Evolutionary conservation across 176 grass and related monocot species (phyloP).

Genomic region (Carex kokanica): DNA sequence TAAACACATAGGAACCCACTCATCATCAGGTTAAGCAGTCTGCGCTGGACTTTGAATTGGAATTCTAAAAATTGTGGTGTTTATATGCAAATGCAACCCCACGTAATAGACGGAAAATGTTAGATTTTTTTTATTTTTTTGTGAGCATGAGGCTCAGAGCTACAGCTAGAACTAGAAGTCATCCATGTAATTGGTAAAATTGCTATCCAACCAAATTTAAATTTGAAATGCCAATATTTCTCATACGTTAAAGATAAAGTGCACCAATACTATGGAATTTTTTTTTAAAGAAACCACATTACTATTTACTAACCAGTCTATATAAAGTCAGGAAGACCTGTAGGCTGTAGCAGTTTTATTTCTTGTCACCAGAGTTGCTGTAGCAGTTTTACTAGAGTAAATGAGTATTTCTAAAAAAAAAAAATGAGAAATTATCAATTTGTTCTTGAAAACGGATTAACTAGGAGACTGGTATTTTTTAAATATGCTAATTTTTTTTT

Average conservation of each 20-base stretch:
- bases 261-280: background rate
- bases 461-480: no score
- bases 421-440: no score
- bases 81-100: background rate
- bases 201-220: background rate
- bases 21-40: background rate
- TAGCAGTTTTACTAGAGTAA: no score
- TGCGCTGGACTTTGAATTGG: background rate
- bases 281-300: no score
- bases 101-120: background rate
- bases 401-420: no score
- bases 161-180: background rate
- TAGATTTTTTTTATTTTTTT: background rate
- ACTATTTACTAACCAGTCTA: no score
- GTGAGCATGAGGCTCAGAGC: background rate
- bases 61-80: background rate
- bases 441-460: no score
- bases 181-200: background rate
- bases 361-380: background rate
- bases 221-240: background rate
- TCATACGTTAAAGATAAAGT: background rate
- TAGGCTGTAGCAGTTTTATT: background rate
- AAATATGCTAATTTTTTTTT: no score
- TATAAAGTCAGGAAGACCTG: no score
- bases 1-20: background rate